Conservation (phyloP, 352 stramenopile genomes). For the Aphanomyces invadans region DNA sequence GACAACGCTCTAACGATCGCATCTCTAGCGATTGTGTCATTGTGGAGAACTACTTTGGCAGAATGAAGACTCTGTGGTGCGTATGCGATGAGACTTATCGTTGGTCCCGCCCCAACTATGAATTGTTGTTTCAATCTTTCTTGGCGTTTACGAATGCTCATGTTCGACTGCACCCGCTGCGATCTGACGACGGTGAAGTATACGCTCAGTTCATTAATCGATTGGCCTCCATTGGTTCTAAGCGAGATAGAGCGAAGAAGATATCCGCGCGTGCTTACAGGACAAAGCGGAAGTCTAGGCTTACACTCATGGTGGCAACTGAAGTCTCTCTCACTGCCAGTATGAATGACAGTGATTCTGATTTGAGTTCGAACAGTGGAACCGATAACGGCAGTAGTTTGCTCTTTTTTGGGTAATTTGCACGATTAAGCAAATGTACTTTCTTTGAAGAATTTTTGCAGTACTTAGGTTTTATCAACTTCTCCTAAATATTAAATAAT, state of each 20-base stretch:
- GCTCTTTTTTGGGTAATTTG: neutral
- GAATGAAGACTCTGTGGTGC: slow-evolving; percentile 10
- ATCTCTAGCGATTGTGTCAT: slow-evolving; percentile 24
- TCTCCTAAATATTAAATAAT: neutral
- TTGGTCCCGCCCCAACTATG: slow-evolving; percentile 7
- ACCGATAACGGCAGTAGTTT: neutral
- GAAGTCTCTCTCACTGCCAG: neutral
- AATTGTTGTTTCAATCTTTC: slow-evolving; percentile 8
- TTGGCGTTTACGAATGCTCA: slow-evolving; percentile 19
- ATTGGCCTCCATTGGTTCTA: neutral
- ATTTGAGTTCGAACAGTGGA: neutral
- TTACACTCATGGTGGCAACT: neutral
- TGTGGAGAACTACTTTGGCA: slow-evolving; percentile 25
- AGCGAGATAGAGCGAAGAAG: neutral
- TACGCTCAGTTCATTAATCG: slow-evolving; percentile 2
- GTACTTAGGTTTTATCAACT: neutral
- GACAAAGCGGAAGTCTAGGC: neutral
- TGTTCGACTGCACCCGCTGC: neutral
- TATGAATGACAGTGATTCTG: neutral
- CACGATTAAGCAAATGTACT: neutral
- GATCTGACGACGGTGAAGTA: neutral
- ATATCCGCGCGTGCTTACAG: neutral
- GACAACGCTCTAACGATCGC: slow-evolving; percentile 3
- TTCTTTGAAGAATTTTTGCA: neutral
- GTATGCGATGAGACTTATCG: slow-evolving; percentile 9